Evolutionary conservation across 331 rosid genomes (phyloP).

Genomic region (Stylosanthes scabra): DNA sequence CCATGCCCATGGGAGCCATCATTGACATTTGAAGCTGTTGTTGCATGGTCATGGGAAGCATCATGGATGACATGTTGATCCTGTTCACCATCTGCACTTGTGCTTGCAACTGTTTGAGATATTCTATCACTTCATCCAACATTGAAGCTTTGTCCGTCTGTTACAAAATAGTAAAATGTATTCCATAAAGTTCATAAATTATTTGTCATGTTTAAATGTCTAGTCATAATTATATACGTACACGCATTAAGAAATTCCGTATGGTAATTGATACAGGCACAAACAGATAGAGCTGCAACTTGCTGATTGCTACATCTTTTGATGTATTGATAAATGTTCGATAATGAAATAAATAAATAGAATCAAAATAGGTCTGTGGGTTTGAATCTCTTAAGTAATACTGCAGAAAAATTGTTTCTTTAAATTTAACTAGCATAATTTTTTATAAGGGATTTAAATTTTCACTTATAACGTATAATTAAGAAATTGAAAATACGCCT

Average conservation of each 20-base stretch:
- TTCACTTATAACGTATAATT: too few relatives aligned
- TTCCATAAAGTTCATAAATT: neutral
- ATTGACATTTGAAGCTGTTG: constrained; percentile 90
- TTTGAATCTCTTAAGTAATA: too few relatives aligned
- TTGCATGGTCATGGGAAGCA: constrained; percentile 80
- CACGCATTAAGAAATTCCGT: neutral
- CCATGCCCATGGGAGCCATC: constrained; percentile 71
- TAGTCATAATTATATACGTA: neutral
- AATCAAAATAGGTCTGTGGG: too few relatives aligned
- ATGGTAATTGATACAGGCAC: neutral
- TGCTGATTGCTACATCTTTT: too few relatives aligned
- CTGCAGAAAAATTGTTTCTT: too few relatives aligned
- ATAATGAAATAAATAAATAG: too few relatives aligned
- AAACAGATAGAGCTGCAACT: too few relatives aligned
- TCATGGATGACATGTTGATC: constrained; percentile 70
- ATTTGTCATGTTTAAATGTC: neutral
- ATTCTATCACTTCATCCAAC: constrained; percentile 92
- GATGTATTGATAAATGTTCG: too few relatives aligned
- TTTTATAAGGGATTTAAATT: too few relatives aligned
- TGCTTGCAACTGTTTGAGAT: constrained; percentile 86
- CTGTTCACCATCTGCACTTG: constrained; percentile 79
- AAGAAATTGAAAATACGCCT: too few relatives aligned
- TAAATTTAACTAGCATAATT: too few relatives aligned
- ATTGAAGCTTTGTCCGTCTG: constrained; percentile 94
- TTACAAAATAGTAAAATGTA: neutral